These are phyloP conservation scores for Aspergillus sp. DNA, from an alignment of 2,329 filamentous ascomycete species.

Conservation along the genomic window DNA sequence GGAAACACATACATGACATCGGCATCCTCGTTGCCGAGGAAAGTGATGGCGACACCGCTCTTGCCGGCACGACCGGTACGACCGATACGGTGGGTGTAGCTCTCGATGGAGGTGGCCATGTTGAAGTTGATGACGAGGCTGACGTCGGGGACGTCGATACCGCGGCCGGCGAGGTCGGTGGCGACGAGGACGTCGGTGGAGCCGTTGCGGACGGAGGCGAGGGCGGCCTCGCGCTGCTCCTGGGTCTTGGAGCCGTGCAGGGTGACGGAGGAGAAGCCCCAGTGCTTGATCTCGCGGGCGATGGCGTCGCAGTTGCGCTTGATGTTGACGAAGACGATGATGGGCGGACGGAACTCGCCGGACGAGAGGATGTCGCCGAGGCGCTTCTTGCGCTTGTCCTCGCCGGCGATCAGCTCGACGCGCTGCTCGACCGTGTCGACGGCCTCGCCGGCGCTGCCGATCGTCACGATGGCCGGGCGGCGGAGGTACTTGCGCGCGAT, in stretches of 20 bases:
- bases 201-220: conserved; percentile 79
- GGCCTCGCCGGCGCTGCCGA: conserved; percentile 90
- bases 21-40: conserved; percentile 83
- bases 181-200: conserved; percentile 86
- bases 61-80: conserved; percentile 97
- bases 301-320: conserved; percentile 98
- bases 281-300: conserved; percentile 87
- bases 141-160: conserved; percentile 96
- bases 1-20: conserved; percentile 70
- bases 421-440: conserved; percentile 98
- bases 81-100: conserved; percentile 94
- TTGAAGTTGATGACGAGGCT: conserved; percentile 97
- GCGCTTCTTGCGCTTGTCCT: conserved; percentile 95
- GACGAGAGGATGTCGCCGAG: conserved; percentile 85
- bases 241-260: conserved; percentile 96
- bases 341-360: conserved; percentile 77
- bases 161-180: conserved; percentile 90
- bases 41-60: conserved; percentile 93
- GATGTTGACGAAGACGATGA: conserved; percentile 99
- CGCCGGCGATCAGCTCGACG: conserved; percentile 84
- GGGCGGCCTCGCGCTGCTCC: conserved; percentile 91
- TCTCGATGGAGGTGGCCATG: conserved; percentile 91
- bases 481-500: conserved; percentile 97
- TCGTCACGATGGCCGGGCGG: conserved; percentile 87
- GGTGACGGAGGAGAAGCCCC: conserved; percentile 87